Conservation (phyloP, 1,284 basidiomycete genomes). For the Pyrrhoderma lamaoense region DNA sequence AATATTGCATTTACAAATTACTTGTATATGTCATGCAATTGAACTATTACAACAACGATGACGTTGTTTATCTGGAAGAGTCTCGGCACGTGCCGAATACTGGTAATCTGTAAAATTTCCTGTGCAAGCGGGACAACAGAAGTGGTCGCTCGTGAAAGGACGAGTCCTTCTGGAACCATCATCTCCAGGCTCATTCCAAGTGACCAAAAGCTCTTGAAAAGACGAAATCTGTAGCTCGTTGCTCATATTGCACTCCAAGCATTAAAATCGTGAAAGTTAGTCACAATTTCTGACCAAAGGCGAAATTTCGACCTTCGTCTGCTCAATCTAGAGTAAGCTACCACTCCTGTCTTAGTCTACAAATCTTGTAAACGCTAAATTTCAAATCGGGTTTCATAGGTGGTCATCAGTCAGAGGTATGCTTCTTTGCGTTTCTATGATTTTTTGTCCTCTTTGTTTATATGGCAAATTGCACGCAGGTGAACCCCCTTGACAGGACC, state of each 20-base stretch:
- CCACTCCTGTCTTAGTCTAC: constrained; percentile 20
- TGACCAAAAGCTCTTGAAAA: too few species aligned
- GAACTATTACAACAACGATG: too few species aligned
- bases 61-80: background rate
- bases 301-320: constrained; percentile 75
- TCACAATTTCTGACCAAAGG: constrained; percentile 66
- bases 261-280: constrained; percentile 16
- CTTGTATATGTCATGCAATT: too few species aligned
- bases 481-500: constrained; percentile 70
- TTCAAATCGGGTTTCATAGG: constrained; percentile 34
- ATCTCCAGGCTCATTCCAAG: too few species aligned
- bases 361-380: constrained; percentile 20
- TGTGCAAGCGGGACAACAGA: background rate
- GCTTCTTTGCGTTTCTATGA: constrained; percentile 22
- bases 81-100: background rate
- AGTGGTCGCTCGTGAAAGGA: too few species aligned
- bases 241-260: background rate
- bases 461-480: constrained; percentile 34
- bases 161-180: constrained; percentile 1
- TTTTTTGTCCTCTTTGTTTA: constrained; percentile 12
- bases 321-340: constrained; percentile 68
- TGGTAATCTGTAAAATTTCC: constrained; percentile 13
- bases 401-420: constrained; percentile 73
- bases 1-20: too few species aligned
- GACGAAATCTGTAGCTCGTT: too few species aligned